These are phyloP conservation scores for Garcia nutans DNA, from an alignment of 345 rosid genomes.

Conservation along the genomic window DNA sequence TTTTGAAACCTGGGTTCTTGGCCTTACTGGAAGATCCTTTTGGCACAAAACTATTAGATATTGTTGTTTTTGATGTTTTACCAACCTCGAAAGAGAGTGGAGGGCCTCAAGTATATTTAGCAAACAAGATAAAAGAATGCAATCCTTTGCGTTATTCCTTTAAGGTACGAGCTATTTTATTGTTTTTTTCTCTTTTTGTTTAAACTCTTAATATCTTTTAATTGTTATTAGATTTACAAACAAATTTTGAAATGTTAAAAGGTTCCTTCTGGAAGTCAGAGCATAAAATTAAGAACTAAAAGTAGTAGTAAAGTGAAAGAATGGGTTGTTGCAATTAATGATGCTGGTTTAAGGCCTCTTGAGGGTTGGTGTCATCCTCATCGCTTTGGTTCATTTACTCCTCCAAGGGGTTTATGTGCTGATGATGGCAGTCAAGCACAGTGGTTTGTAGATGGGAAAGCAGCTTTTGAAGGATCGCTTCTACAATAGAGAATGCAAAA, in stretches of 20 bases:
- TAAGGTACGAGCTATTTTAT: slow-evolving; percentile 44
- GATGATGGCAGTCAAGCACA: slow-evolving; percentile 91
- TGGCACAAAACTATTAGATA: slow-evolving; percentile 65
- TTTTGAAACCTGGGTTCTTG: slow-evolving; percentile 88
- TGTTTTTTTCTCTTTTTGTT: neutral
- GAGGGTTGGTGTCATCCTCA: slow-evolving; percentile 80
- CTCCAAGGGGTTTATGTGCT: slow-evolving; percentile 64
- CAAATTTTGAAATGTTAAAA: slow-evolving; percentile 17
- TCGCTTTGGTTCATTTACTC: slow-evolving; percentile 75
- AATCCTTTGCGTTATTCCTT: slow-evolving; percentile 71
- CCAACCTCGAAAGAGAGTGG: slow-evolving; percentile 33
- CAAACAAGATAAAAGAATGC: slow-evolving; percentile 58
- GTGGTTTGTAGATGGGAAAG: slow-evolving; percentile 89
- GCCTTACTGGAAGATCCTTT: slow-evolving; percentile 83
- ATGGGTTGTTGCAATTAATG: slow-evolving; percentile 74
- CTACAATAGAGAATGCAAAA: slow-evolving; percentile 73
- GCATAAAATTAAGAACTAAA: slow-evolving; percentile 54
- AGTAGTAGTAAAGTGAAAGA: slow-evolving; percentile 60
- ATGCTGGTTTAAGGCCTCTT: slow-evolving; percentile 47
- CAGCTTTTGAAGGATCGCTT: slow-evolving; percentile 85
- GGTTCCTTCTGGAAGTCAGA: slow-evolving; percentile 66
- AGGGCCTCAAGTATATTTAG: slow-evolving; percentile 41
- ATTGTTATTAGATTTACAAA: neutral
- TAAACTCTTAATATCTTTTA: neutral
- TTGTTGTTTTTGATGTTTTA: slow-evolving; percentile 63